Conservation (phyloP, 352 stramenopile genomes). For the Stramenopiles sp. region DNA sequence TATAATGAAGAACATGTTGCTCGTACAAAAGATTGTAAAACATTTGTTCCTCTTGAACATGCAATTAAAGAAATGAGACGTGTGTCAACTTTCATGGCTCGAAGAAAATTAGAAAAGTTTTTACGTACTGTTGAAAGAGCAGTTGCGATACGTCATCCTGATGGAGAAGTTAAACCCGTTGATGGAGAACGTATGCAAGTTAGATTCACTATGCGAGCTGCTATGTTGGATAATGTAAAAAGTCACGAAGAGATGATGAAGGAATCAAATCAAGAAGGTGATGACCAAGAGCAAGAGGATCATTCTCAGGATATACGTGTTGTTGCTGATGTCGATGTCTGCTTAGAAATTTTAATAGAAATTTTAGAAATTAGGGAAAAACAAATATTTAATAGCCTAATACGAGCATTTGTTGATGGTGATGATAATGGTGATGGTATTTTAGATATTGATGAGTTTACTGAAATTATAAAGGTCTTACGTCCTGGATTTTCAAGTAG, state of each 20-base stretch:
- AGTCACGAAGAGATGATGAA: constrained; percentile 9
- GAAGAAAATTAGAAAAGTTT: not conserved
- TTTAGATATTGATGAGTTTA: constrained; percentile 22
- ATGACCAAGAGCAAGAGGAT: not conserved
- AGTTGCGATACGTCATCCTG: not conserved
- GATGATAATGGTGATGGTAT: constrained; percentile 26
- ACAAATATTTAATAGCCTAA: constrained; percentile 19
- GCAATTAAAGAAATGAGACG: not conserved
- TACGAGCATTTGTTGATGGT: constrained; percentile 22
- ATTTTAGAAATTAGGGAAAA: constrained; percentile 18
- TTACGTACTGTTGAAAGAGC: not conserved
- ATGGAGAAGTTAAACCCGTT: not conserved
- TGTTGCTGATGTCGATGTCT: constrained; percentile 18
- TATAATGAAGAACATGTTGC: not conserved
- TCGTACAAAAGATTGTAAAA: not conserved
- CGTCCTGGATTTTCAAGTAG: constrained; percentile 22
- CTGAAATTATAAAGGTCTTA: constrained; percentile 11
- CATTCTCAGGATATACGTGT: not conserved
- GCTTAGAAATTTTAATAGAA: constrained; percentile 24
- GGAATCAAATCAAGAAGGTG: constrained; percentile 9
- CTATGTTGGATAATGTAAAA: constrained; percentile 15
- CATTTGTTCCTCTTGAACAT: not conserved
- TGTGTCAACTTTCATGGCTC: not conserved
- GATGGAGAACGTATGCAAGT: not conserved
- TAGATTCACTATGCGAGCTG: not conserved